Base-by-base conservation (phyloP, 805 yeast genomes). In the Suhomyces tanzawaensis region DNA sequence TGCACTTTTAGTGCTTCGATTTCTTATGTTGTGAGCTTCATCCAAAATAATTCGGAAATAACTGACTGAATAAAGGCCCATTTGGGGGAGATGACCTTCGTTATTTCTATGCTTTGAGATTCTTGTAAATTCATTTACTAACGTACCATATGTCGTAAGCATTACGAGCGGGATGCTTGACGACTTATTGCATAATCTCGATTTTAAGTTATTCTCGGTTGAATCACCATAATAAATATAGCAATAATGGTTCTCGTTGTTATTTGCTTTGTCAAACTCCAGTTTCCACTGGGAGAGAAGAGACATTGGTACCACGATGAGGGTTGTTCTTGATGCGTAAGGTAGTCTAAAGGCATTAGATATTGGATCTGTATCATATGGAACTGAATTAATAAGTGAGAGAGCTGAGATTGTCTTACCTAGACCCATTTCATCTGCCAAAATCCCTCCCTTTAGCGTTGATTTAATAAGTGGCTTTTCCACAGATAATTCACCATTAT, bases 371-470 rank as follows among this genome's bases (percentile, higher is more conserved):
- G 19, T 41, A 51, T 84, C 90, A 32, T 49, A 57, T 0, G 88
- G 85, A 7, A 73, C 80, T 0, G 86, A 72, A 40, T 83, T 77
- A 9, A 90, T 70, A 34, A 91, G 62, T 0, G 96, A 74, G 36
- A 88, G 60, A 0, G 95, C 79, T 1, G 95, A 84, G 17, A 90
- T 84, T 0, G 98, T 90, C 55, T 90, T 90, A 29, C 98, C 98
- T 7, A 90, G 69, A 0, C 98, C 98, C 98, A 90, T 90, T 58
- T 90, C 98, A 64, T 90, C 98, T 0, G 97, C 95, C 12, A 90
- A 64, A 15, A 90, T 85, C 2, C 98, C 98, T 25, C 98, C 97
- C 34, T 71, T 69, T 34, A 82, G 72, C 14, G 74, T 52, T 1
- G 81, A 69, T 41, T 72, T 77, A 28, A 88, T 65, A 9, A 79